Evolutionary conservation across 768 basidiomycete species (phyloP).

Genomic region (Postia placenta): DNA sequence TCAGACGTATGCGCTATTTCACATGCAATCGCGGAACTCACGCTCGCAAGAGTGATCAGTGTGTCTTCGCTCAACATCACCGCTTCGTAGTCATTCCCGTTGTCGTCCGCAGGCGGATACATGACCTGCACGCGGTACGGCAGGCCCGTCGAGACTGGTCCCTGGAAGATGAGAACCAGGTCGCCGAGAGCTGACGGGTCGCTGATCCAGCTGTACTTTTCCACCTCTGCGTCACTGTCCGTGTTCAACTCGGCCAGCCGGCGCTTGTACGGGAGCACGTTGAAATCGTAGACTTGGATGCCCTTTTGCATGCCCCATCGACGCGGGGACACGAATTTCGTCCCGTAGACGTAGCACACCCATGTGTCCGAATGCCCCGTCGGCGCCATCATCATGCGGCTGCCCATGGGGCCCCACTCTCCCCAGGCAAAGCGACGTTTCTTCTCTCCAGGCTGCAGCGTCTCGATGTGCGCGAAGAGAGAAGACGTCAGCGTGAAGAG

Average conservation of each 20-base stretch:
- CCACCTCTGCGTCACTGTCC: slow-evolving; percentile 10
- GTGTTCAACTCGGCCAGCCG: slow-evolving; percentile 7
- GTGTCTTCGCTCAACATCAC: slow-evolving; percentile 55
- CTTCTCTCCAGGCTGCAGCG: slow-evolving; percentile 12
- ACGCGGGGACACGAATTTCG: slow-evolving; percentile 31
- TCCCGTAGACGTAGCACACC: slow-evolving; percentile 55
- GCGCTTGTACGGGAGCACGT: slow-evolving; percentile 34
- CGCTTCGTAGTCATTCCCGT: slow-evolving; percentile 16
- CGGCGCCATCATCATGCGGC: slow-evolving; percentile 34
- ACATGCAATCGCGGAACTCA: slow-evolving; percentile 5
- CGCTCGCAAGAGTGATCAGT: slow-evolving; percentile 39
- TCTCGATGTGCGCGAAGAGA: slow-evolving; percentile 23
- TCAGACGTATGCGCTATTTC: not conserved
- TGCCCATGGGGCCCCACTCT: slow-evolving; percentile 45
- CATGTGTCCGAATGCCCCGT: slow-evolving; percentile 32
- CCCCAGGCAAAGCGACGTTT: slow-evolving; percentile 35
- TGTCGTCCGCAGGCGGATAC: slow-evolving; percentile 4
- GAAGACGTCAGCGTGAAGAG: slow-evolving; percentile 39
- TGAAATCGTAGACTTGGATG: slow-evolving; percentile 47
- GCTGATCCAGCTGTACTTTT: not conserved
- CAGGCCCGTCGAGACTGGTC: slow-evolving; percentile 37
- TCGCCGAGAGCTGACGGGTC: slow-evolving; percentile 16
- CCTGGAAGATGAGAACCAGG: slow-evolving; percentile 30
- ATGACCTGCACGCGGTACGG: slow-evolving; percentile 36
- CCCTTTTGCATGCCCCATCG: slow-evolving; percentile 13